Percentiles rank a stretch among this genome's conserved stretches.
These are phyloP conservation scores for Albatrellus sp. DNA, from an alignment of 1,284 basidiomycete species.

Conservation along the genomic window DNA sequence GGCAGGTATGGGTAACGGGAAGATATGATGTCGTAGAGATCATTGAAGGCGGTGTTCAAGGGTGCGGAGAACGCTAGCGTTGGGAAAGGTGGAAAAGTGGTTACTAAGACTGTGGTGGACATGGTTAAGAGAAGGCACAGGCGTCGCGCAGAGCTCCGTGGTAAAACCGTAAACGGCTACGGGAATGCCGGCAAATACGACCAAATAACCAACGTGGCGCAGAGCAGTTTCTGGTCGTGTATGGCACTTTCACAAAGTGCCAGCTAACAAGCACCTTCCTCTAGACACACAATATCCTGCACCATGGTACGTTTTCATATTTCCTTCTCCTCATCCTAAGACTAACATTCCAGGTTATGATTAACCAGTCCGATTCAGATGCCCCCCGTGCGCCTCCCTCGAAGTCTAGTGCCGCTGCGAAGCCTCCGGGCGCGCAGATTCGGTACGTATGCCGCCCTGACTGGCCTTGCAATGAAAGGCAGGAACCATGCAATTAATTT, in stretches of 20 bases:
- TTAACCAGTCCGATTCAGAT: conserved; percentile 24
- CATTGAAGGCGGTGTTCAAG: conserved; percentile 32
- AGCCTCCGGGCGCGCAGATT: conserved; percentile 67
- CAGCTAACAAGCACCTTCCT: conserved; percentile 3
- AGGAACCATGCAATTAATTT: too few species aligned
- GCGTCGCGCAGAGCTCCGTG: background rate
- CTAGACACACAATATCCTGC: background rate
- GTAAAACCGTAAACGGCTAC: too few species aligned
- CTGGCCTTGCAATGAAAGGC: background rate
- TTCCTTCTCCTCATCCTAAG: too few species aligned
- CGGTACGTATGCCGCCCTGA: conserved; percentile 34
- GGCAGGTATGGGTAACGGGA: conserved; percentile 49
- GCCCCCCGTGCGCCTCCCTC: conserved; percentile 14
- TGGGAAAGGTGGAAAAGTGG: conserved; percentile 66
- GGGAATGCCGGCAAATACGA: background rate
- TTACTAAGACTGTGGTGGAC: conserved; percentile 48
- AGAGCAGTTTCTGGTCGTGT: background rate
- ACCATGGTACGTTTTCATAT: conserved; percentile 9
- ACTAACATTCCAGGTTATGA: background rate
- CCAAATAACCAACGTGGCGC: background rate
- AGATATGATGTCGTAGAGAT: conserved; percentile 40
- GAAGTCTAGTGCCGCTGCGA: conserved; percentile 35
- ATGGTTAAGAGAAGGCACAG: conserved; percentile 16
- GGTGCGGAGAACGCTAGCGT: conserved; percentile 54
- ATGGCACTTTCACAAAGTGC: background rate